Percentiles rank a stretch among this genome's conserved stretches.
Conservation (phyloP, 768 basidiomycete genomes). For the Auriscalpium microsporum region DNA sequence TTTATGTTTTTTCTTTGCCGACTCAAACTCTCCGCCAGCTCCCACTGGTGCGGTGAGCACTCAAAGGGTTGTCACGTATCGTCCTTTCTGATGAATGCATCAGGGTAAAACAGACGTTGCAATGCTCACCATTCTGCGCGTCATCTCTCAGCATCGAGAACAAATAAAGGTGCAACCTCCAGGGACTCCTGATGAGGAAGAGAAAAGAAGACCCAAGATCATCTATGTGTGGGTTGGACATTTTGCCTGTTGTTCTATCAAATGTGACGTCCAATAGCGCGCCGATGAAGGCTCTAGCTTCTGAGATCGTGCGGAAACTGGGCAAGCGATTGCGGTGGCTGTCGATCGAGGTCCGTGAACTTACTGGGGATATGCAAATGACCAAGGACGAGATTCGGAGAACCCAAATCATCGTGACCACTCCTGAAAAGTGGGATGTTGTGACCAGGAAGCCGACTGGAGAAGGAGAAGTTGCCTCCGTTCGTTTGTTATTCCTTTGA, state of each 20-base stretch:
- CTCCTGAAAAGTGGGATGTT: slow-evolving; percentile 99
- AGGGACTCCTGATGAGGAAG: slow-evolving; percentile 39
- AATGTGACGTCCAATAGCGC: slow-evolving; percentile 41
- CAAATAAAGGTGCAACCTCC: slow-evolving; percentile 43
- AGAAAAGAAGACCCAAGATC: slow-evolving; percentile 53
- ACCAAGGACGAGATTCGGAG: slow-evolving; percentile 88
- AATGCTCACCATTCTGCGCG: slow-evolving; percentile 85
- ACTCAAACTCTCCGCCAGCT: slow-evolving; percentile 36
- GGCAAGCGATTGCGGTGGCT: slow-evolving; percentile 88
- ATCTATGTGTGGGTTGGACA: slow-evolving; percentile 75
- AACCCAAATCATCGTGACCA: slow-evolving; percentile 97
- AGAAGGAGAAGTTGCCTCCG: slow-evolving; percentile 93
- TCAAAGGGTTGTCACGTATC: neutral
- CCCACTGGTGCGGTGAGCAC: slow-evolving; percentile 90
- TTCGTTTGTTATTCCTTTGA: slow-evolving; percentile 28
- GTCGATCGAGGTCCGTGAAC: slow-evolving; percentile 74
- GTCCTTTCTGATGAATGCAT: neutral
- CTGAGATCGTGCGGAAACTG: slow-evolving; percentile 91
- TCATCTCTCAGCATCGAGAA: slow-evolving; percentile 63
- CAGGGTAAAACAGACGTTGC: slow-evolving; percentile 99
- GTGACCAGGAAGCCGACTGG: slow-evolving; percentile 96
- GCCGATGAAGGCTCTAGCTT: slow-evolving; percentile 96
- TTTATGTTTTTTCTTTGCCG: too few species aligned
- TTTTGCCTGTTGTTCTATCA: neutral
- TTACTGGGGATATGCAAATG: slow-evolving; percentile 91